Conservation (phyloP, 2,329 filamentous ascomycete species). For the Fusarium cyanostomum region DNA sequence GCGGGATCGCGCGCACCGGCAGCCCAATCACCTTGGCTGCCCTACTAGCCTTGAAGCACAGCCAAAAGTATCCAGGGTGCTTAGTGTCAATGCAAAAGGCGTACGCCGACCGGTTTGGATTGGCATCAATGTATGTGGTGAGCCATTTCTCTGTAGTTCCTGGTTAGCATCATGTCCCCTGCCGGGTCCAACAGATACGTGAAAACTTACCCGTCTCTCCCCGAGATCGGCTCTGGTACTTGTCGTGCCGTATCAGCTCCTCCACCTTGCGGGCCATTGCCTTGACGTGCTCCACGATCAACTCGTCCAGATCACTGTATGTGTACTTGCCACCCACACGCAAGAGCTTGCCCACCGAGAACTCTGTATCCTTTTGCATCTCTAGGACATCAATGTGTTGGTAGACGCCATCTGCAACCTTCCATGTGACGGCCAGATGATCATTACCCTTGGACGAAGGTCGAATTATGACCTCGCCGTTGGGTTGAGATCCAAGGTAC, state of each 20-base stretch:
- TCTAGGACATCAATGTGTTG: conserved; percentile 98
- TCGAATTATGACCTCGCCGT: conserved; percentile 92
- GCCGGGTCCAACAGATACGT: neutral
- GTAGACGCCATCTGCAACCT: conserved; percentile 94
- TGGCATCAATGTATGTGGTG: conserved; percentile 93
- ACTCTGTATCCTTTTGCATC: conserved; percentile 96
- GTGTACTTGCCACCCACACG: conserved; percentile 88
- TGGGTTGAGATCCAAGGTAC: conserved; percentile 84
- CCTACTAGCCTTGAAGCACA: conserved; percentile 94
- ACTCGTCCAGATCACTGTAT: conserved; percentile 94
- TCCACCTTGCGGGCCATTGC: conserved; percentile 98
- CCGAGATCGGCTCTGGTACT: conserved; percentile 85
- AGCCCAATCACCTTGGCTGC: conserved; percentile 78
- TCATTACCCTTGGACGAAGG: conserved; percentile 96
- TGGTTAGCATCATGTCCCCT: conserved; percentile 32
- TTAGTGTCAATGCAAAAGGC: conserved; percentile 94
- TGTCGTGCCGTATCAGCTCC: conserved; percentile 93
- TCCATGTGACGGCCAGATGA: conserved; percentile 97
- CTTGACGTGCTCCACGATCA: conserved; percentile 97
- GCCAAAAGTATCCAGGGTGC: conserved; percentile 91
- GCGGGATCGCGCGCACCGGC: conserved; percentile 89
- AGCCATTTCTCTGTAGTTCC: conserved; percentile 83
- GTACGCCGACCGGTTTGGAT: conserved; percentile 92
- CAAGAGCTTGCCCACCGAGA: conserved; percentile 86
- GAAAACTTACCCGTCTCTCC: conserved; percentile 81